Evolutionary conservation across 1,139 yeast species (phyloP), one percentile per base, ranked within the genome.

Genomic region (Suhomyces taliae): DNA sequence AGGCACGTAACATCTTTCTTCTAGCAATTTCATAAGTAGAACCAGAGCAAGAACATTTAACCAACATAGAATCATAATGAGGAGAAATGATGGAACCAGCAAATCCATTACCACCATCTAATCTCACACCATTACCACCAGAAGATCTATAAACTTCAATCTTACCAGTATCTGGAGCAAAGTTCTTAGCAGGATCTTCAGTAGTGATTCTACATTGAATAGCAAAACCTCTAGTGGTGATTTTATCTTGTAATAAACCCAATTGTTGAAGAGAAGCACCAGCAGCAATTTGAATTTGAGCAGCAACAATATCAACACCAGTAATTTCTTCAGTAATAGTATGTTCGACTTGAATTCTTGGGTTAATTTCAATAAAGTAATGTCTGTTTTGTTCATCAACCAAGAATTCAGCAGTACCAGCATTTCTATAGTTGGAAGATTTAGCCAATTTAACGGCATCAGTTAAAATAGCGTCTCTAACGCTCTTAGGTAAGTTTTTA

Each of bases 191-290:
- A 15, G 99, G 99, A 65, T 93, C 99, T 72, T 93, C 99, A 44
- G 99, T 95, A 47, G 99, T 93, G 73, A 93, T 93, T 80, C 99
- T 90, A 78, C 99, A 95, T 76, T 93, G 99, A 60, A 93, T 93
- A 39, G 99, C 98, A 68, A 91, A 93, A 10, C 99, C 99, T 66
- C 99, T 84, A 45, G 96, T 86, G 50, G 97, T 87, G 71, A 93
- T 90, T 66, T 87, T 87, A 67, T 91, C 97, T 74, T 93, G 99
- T 56, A 91, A 75, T 54, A 93, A 79, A 19, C 99, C 98, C 60
- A 93, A 79, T 66, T 93, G 96, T 57, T 85, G 85, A 60, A 93
- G 79, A 3, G 96, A 82, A 36, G 99, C 99, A 62, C 99, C 99
- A 7, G 98, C 99, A 45, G 98, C 98, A 62, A 93, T 90, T 76